Conservation (phyloP, 2,329 filamentous ascomycete species). For the Monilinia laxa region DNA sequence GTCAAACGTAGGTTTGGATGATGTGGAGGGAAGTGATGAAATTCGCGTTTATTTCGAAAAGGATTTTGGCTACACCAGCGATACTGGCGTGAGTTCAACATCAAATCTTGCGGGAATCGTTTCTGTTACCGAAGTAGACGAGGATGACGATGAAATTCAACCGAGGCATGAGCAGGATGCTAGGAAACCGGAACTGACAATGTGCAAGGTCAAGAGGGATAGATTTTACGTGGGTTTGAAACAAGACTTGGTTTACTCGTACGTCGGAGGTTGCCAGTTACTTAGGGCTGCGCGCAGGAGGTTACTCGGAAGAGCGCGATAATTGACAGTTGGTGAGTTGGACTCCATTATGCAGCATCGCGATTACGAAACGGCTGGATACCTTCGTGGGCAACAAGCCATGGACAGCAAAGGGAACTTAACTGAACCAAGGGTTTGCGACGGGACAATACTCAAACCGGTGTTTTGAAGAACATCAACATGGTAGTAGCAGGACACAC, state of each 20-base stretch:
- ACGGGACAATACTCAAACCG: background rate
- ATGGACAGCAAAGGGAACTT: background rate
- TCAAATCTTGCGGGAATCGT: background rate
- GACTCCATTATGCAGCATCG: background rate
- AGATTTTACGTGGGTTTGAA: conserved; percentile 26
- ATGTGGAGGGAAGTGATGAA: conserved; percentile 21
- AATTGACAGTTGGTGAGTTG: background rate
- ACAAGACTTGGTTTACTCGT: conserved; percentile 22
- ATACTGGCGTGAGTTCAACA: background rate
- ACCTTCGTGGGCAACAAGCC: no score
- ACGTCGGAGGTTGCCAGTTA: conserved; percentile 30
- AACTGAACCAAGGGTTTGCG: background rate
- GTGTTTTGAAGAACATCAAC: background rate
- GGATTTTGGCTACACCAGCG: conserved; percentile 30
- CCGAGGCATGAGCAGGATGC: background rate
- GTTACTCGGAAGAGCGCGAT: conserved; percentile 28
- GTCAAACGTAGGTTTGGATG: conserved; percentile 27
- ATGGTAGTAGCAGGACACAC: background rate
- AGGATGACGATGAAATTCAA: conserved; percentile 1
- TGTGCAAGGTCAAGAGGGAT: conserved; percentile 39
- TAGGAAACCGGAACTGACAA: conserved; percentile 29
- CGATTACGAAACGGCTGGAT: background rate
- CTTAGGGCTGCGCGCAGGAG: conserved; percentile 16
- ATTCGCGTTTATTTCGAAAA: conserved; percentile 31
- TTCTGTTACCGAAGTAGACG: conserved; percentile 14